phyloP scores from a whole-genome alignment of 257 asterid genomes.

The Gynochthodes officinalis region DNA sequence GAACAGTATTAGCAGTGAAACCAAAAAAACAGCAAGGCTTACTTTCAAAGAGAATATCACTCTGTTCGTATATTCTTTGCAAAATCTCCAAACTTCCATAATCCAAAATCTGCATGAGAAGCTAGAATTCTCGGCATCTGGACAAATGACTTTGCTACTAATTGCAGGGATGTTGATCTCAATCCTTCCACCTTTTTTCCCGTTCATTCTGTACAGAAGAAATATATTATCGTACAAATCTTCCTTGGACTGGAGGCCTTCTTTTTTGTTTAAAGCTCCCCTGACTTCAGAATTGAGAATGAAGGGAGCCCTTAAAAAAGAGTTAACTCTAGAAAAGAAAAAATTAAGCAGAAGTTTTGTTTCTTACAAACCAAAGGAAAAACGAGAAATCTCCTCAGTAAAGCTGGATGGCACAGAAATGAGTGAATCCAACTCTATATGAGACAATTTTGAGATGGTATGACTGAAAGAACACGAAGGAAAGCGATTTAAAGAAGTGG shows the following conservation, averaged over 20 bases:
- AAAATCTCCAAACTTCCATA: slow-evolving; percentile 48
- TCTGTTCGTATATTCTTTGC: slow-evolving; percentile 53
- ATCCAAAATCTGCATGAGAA: no score
- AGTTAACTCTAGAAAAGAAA: no score
- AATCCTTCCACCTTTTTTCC: slow-evolving; percentile 38
- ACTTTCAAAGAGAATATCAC: slow-evolving; percentile 53
- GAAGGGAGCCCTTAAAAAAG: neutral
- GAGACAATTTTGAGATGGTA: no score
- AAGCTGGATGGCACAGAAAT: neutral
- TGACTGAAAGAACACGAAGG: slow-evolving; percentile 16
- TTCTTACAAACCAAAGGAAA: no score
- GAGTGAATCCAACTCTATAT: neutral
- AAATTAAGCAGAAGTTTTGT: no score
- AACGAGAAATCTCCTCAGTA: no score
- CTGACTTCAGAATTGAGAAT: neutral
- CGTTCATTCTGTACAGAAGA: slow-evolving; percentile 49
- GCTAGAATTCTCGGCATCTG: slow-evolving; percentile 20
- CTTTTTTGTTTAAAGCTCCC: slow-evolving; percentile 6
- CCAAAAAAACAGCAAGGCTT: slow-evolving; percentile 57
- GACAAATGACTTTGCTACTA: slow-evolving; percentile 16
- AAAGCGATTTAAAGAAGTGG: slow-evolving; percentile 28
- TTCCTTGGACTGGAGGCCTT: neutral
- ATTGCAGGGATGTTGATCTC: slow-evolving; percentile 42
- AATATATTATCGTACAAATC: no score
- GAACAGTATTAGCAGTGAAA: slow-evolving; percentile 53